Evolutionary conservation across 2,329 filamentous ascomycete species (phyloP).

Genomic region (Calonectria pteridis): DNA sequence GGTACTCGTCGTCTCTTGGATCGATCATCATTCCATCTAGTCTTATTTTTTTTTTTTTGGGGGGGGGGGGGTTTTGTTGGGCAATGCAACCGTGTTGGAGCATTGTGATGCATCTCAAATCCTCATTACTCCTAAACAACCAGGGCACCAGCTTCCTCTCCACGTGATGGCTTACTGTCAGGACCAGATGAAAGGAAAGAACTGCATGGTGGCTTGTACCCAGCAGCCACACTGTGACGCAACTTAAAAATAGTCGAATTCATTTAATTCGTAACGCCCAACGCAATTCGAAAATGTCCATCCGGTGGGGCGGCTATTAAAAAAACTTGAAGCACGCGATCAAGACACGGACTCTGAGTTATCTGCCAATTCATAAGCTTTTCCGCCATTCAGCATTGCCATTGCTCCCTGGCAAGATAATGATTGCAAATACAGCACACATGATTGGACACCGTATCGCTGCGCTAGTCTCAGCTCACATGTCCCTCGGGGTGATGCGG

Average conservation of each 20-base stretch:
- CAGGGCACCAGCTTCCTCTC: neutral
- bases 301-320: neutral
- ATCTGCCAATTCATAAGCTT: neutral
- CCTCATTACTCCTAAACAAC: neutral
- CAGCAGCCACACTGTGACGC: neutral
- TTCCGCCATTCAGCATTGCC: neutral
- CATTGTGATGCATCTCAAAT: neutral
- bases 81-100: neutral
- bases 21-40: constrained; percentile 17
- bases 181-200: neutral
- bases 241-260: neutral
- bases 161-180: constrained; percentile 4
- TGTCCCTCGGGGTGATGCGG: neutral
- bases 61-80: too few relatives aligned
- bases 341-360: neutral
- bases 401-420: neutral
- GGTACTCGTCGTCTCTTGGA: constrained; percentile 7
- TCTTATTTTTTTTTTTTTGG: neutral
- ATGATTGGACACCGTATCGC: neutral
- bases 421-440: neutral
- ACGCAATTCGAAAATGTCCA: neutral
- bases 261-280: neutral
- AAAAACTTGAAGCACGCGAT: neutral
- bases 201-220: neutral
- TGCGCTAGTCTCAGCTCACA: neutral